Conservation (phyloP, 2,329 filamentous ascomycete species). For the Colletotrichum filicis region DNA sequence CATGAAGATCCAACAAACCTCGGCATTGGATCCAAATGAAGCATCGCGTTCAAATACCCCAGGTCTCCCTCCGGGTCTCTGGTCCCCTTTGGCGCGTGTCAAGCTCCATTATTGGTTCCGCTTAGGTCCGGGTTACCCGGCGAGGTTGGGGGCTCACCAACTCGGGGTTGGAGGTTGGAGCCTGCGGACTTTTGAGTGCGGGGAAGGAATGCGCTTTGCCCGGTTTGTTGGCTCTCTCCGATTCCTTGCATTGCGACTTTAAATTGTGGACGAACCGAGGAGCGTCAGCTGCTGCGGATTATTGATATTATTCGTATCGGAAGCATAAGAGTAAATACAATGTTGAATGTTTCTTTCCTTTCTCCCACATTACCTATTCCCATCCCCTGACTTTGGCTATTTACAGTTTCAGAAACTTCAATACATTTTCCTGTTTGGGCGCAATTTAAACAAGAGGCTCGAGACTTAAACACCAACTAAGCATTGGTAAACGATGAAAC, state of each 20-base stretch:
- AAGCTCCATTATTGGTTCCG: conserved; percentile 7
- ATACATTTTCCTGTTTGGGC: too few relatives aligned
- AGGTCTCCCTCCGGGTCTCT: neutral
- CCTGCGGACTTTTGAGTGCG: neutral
- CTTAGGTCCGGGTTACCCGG: conserved; percentile 11
- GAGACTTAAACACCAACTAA: neutral
- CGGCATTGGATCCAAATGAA: conserved; percentile 22
- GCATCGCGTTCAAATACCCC: conserved; percentile 3
- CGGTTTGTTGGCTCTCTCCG: neutral
- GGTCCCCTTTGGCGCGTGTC: neutral
- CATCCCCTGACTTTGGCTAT: too few relatives aligned
- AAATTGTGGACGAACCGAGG: neutral
- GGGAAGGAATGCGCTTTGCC: neutral
- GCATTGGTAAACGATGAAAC: conserved; percentile 8
- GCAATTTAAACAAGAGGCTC: neutral
- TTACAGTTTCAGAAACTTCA: too few relatives aligned
- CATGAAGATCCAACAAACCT: neutral
- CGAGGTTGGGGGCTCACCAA: neutral
- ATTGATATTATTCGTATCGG: neutral
- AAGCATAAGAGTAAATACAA: neutral
- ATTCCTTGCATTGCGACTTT: neutral
- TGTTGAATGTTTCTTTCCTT: too few relatives aligned
- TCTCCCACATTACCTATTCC: too few relatives aligned
- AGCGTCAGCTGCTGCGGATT: neutral
- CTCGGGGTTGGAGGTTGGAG: neutral